phyloP scores from a whole-genome alignment of 306 rosid species.

The Lathyrus oleraceus region DNA sequence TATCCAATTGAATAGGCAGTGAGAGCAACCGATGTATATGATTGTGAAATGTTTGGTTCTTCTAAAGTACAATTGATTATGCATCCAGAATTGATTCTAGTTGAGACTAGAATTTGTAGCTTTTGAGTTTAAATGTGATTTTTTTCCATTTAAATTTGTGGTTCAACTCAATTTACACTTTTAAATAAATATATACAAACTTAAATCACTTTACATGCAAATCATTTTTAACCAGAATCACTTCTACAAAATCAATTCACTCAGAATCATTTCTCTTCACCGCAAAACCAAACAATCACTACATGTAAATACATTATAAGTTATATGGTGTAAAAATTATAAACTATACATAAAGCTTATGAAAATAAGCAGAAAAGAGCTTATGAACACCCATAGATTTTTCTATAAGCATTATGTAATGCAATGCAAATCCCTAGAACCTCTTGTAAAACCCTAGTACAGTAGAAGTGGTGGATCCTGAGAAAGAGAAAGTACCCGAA shows the following conservation, averaged over 20 bases:
- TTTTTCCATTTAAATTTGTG: no score
- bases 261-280: no score
- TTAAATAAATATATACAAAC: no score
- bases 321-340: not conserved
- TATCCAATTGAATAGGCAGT: not conserved
- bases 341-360: not conserved
- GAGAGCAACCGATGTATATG: not conserved
- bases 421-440: not conserved
- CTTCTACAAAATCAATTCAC: no score
- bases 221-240: no score
- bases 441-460: not conserved
- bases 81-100: no score
- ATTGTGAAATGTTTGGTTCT: no score
- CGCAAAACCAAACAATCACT: not conserved
- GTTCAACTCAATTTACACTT: no score
- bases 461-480: not conserved
- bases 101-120: no score
- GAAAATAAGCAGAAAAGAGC: not conserved
- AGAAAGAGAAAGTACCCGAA: slow-evolving; percentile 44
- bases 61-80: no score
- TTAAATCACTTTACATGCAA: no score
- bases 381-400: not conserved
- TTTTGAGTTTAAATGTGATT: no score
- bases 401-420: not conserved
- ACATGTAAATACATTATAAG: not conserved